A percentile compares a stretch with the other conserved stretches of the same genome.
phyloP scores from a whole-genome alignment of 257 asterid genomes.

The Salvia splendens region DNA sequence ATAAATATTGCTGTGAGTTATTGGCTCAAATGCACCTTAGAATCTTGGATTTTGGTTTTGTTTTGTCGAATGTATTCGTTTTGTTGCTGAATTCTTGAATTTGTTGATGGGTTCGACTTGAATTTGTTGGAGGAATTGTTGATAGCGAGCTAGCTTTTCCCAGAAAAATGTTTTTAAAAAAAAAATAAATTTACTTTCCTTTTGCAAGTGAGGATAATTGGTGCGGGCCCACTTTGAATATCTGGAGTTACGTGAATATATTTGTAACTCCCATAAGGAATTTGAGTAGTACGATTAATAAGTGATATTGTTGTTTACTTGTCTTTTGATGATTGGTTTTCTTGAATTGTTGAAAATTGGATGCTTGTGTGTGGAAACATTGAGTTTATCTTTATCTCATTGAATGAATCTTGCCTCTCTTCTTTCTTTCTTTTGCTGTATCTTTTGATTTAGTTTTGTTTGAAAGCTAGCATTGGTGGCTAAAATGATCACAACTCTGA shows the following conservation, averaged over 20 bases:
- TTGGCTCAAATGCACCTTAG: neutral
- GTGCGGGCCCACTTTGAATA: slow-evolving; percentile 38
- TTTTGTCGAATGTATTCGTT: slow-evolving; percentile 3
- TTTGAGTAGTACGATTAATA: slow-evolving; percentile 12
- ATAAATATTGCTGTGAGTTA: neutral
- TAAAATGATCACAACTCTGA: slow-evolving; percentile 13
- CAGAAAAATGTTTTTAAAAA: neutral
- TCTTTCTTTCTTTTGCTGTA: neutral
- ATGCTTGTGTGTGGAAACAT: neutral
- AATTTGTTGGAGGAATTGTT: slow-evolving; percentile 13
- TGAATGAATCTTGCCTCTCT: neutral
- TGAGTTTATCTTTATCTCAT: neutral
- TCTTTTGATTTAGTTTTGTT: neutral
- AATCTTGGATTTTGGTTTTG: slow-evolving; percentile 17
- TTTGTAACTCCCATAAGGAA: slow-evolving; percentile 26
- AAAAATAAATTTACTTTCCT: neutral
- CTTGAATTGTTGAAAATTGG: slow-evolving; percentile 10
- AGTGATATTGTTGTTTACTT: slow-evolving; percentile 30
- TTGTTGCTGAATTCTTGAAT: slow-evolving; percentile 26
- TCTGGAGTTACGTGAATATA: slow-evolving; percentile 31
- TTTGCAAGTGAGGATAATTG: slow-evolving; percentile 27
- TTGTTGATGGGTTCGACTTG: neutral
- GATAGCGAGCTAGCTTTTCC: slow-evolving; percentile 20
- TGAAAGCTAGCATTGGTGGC: slow-evolving; percentile 4
- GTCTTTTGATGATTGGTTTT: slow-evolving; percentile 27